Evolutionary conservation across 768 basidiomycete genomes (phyloP).

Genomic region (Boletus fagicola): DNA sequence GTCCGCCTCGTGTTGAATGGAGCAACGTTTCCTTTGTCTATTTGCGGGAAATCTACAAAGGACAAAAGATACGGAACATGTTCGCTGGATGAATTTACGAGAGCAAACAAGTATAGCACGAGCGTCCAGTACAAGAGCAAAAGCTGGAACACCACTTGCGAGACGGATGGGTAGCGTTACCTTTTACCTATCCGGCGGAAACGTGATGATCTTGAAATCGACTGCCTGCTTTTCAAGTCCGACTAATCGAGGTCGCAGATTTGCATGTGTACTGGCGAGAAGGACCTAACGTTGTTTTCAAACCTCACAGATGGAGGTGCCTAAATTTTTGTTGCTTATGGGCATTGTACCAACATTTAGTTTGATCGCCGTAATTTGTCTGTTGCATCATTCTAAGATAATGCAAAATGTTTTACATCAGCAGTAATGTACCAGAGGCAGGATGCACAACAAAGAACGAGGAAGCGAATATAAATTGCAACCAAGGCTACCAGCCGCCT

Average conservation of each 20-base stretch:
- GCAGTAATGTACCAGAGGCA: constrained; percentile 20
- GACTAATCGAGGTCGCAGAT: neutral
- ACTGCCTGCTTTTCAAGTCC: neutral
- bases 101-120: constrained; percentile 29
- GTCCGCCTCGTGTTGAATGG: constrained; percentile 44
- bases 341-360: neutral
- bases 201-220: neutral
- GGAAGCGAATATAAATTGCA: constrained; percentile 17
- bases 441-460: constrained; percentile 18
- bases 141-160: constrained; percentile 39
- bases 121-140: constrained; percentile 30
- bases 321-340: neutral
- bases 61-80: constrained; percentile 39
- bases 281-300: neutral
- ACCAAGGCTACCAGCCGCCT: constrained; percentile 31
- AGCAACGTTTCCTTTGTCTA: constrained; percentile 37
- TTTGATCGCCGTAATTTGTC: constrained; percentile 1
- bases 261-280: neutral
- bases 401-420: constrained; percentile 31
- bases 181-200: neutral
- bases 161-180: constrained; percentile 2
- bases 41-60: constrained; percentile 31
- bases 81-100: constrained; percentile 35
- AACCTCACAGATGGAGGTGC: neutral
- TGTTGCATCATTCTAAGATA: constrained; percentile 21